These are phyloP conservation scores for Citrullus mucosospermus DNA, from an alignment of 306 rosid species.

Conservation along the genomic window DNA sequence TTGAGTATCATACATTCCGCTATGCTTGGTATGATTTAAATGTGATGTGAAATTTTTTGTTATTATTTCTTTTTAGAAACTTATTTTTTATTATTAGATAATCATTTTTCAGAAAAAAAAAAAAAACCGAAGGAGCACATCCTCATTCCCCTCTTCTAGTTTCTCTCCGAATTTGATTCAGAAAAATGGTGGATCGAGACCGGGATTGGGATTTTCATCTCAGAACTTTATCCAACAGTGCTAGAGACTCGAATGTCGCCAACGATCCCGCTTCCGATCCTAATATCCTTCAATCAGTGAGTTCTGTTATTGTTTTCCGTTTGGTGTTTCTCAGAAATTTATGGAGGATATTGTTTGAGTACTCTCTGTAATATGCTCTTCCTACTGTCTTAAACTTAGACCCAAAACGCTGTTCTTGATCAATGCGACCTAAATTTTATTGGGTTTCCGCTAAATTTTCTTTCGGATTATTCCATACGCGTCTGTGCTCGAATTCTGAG, in stretches of 20 bases:
- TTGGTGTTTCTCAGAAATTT: not conserved
- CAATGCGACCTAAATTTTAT: not conserved
- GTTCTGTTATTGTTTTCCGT: not conserved
- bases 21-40: too few species aligned
- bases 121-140: not conserved
- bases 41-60: too few species aligned
- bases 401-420: not conserved
- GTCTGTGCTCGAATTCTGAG: not conserved
- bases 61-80: too few species aligned
- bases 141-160: not conserved
- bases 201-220: conserved; percentile 74
- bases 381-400: not conserved
- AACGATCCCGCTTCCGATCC: conserved; percentile 83
- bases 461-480: not conserved
- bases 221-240: conserved; percentile 46
- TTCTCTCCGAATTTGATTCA: not conserved
- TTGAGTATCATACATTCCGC: too few species aligned
- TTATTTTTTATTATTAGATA: too few species aligned
- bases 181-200: conserved; percentile 32
- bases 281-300: conserved; percentile 64
- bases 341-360: not conserved
- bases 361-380: not conserved
- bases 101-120: too few species aligned
- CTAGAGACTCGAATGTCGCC: conserved; percentile 69
- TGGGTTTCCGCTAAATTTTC: not conserved